Evolutionary conservation across 306 rosid species (phyloP).

Genomic region (Rosa persica): DNA sequence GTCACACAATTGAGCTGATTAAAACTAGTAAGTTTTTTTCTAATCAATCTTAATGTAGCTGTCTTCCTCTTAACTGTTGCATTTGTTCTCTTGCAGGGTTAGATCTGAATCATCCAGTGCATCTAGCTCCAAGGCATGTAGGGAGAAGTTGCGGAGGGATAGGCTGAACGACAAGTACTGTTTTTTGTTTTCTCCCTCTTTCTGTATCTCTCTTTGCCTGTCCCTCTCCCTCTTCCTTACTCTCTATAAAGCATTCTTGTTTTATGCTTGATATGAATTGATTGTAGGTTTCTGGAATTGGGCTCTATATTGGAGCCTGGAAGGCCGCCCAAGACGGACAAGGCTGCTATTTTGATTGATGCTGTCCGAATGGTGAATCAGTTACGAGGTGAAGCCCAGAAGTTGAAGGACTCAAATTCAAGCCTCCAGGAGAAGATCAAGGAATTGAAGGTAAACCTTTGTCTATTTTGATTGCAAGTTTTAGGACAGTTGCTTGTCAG

Average conservation of each 20-base stretch:
- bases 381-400: constrained; percentile 75
- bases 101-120: constrained; percentile 63
- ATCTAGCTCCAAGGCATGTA: constrained; percentile 87
- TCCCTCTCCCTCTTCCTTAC: not conserved
- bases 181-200: not conserved
- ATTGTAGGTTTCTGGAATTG: constrained; percentile 77
- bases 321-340: constrained; percentile 86
- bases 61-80: constrained; percentile 18
- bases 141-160: constrained; percentile 95
- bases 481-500: not conserved
- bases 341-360: constrained; percentile 81
- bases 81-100: constrained; percentile 49
- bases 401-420: constrained; percentile 75
- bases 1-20: not conserved
- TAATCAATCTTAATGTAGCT: constrained; percentile 2
- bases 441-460: constrained; percentile 71
- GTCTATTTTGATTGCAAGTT: not conserved
- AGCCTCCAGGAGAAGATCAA: constrained; percentile 87
- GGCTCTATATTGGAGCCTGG: constrained; percentile 94
- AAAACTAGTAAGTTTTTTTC: not conserved
- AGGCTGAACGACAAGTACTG: constrained; percentile 88
- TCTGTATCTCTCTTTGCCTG: not conserved
- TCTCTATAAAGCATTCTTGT: constrained; percentile 19
- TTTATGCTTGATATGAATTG: constrained; percentile 31
- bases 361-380: constrained; percentile 88